These are phyloP conservation scores for Malbranchea cinnamomea DNA, from an alignment of 2,329 filamentous ascomycete genomes.

Conservation along the genomic window DNA sequence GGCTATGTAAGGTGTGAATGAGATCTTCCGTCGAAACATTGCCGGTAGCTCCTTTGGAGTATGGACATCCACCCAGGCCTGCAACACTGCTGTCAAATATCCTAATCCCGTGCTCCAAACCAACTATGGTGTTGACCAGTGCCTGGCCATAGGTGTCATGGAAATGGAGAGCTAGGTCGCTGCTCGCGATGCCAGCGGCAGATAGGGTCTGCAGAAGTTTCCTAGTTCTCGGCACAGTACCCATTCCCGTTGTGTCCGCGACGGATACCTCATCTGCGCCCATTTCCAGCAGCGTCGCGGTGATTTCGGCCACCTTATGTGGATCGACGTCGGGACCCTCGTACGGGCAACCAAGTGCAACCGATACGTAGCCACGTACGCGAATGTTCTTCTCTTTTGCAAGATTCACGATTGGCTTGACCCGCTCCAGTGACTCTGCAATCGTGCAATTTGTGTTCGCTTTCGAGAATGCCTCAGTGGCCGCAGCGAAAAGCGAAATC, in stretches of 20 bases:
- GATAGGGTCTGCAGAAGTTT: slow-evolving; percentile 43
- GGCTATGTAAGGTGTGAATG: slow-evolving; percentile 43
- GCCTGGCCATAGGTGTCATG: slow-evolving; percentile 54
- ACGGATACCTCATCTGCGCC: slow-evolving; percentile 51
- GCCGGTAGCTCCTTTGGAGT: slow-evolving; percentile 49
- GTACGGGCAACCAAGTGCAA: slow-evolving; percentile 50
- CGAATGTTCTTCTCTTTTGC: slow-evolving; percentile 41
- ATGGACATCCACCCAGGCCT: slow-evolving; percentile 50
- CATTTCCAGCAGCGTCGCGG: slow-evolving; percentile 46
- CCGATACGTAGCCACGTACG: slow-evolving; percentile 50
- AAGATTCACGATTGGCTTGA: slow-evolving; percentile 41
- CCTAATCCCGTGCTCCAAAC: slow-evolving; percentile 46
- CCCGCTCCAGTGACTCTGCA: slow-evolving; percentile 44
- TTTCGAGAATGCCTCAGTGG: slow-evolving; percentile 49
- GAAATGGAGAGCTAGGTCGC: slow-evolving; percentile 49
- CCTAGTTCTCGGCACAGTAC: slow-evolving; percentile 45
- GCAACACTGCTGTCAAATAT: slow-evolving; percentile 50
- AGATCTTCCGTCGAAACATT: slow-evolving; percentile 52
- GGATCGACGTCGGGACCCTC: slow-evolving; percentile 48
- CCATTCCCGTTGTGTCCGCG: slow-evolving; percentile 54
- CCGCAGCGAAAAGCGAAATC: slow-evolving; percentile 49
- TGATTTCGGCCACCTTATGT: slow-evolving; percentile 45
- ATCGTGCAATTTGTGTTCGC: slow-evolving; percentile 53
- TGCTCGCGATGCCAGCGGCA: slow-evolving; percentile 44
- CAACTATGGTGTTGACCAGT: slow-evolving; percentile 47